Conservation (phyloP, 108 stramenopile genomes). For the Cyclostephanos tholiformis region DNA sequence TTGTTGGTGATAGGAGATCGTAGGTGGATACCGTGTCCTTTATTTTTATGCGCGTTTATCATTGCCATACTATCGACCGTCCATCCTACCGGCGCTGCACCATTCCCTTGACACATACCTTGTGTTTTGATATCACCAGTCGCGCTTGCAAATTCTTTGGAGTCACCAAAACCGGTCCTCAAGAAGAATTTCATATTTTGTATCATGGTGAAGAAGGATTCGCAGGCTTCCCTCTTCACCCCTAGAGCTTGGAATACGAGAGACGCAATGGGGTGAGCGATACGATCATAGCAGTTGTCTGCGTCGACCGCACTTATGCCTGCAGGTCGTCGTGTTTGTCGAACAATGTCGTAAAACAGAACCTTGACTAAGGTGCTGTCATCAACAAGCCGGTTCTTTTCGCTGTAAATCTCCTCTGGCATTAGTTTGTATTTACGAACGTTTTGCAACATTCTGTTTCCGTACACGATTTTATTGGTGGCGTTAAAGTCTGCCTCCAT, state of each 20-base stretch:
- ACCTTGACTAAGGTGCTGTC: constrained; percentile 11
- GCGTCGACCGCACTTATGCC: constrained; percentile 10
- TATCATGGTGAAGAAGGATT: not conserved
- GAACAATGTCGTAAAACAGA: not conserved
- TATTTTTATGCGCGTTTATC: not conserved
- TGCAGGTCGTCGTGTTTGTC: not conserved
- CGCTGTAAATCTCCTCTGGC: constrained; percentile 39
- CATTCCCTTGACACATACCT: constrained; percentile 7
- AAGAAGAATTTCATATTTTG: constrained; percentile 13
- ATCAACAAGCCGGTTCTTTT: constrained; percentile 5
- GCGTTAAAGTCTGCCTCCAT: too few species aligned
- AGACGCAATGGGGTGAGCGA: not conserved
- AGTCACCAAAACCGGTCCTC: not conserved
- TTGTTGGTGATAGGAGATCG: not conserved
- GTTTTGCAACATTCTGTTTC: too few species aligned
- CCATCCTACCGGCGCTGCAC: not conserved
- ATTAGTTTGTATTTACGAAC: constrained; percentile 11
- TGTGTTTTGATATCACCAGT: not conserved
- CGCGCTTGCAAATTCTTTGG: not conserved
- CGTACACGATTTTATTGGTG: too few species aligned
- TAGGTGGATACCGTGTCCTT: not conserved
- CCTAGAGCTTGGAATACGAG: constrained; percentile 6
- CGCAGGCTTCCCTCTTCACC: not conserved
- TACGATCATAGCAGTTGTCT: constrained; percentile 11
- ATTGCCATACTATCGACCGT: not conserved